Conservation (phyloP, 768 basidiomycete species). For the Lentinula detonsa region DNA sequence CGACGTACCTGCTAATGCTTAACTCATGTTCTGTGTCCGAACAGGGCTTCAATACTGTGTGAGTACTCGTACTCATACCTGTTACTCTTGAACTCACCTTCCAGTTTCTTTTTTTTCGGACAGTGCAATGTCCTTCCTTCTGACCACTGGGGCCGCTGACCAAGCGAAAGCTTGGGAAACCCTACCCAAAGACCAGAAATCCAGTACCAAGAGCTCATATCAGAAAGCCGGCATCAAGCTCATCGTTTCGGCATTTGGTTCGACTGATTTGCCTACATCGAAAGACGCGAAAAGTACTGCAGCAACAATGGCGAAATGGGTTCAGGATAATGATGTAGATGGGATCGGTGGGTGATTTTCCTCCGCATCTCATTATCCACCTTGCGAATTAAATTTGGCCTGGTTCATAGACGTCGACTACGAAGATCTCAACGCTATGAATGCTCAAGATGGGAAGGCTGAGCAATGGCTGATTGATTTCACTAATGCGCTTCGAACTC, state of each 20-base stretch:
- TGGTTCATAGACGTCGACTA: conserved; percentile 24
- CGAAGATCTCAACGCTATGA: neutral
- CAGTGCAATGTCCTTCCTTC: neutral
- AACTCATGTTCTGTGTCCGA: neutral
- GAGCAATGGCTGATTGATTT: conserved; percentile 24
- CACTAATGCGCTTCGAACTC: conserved; percentile 21
- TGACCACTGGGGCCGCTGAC: neutral
- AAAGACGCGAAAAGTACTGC: conserved; percentile 37
- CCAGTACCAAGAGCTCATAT: conserved; percentile 34
- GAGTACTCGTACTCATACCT: neutral
- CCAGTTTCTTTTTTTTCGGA: neutral
- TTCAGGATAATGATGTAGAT: conserved; percentile 36
- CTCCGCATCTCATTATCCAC: neutral
- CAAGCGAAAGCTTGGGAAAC: conserved; percentile 20
- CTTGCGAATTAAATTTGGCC: conserved; percentile 28
- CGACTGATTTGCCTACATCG: conserved; percentile 35
- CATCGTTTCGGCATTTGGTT: conserved; percentile 46
- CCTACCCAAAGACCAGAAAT: conserved; percentile 26
- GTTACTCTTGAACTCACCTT: neutral
- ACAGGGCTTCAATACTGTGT: conserved; percentile 3
- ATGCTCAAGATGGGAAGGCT: neutral
- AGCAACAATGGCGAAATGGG: conserved; percentile 37
- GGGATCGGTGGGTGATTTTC: conserved; percentile 27
- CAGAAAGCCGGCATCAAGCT: conserved; percentile 44
- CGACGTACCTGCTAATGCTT: too few species aligned